These are phyloP conservation scores for Blastobotrys petasosporus DNA, from an alignment of 1,139 yeast genomes.

Conservation along the genomic window DNA sequence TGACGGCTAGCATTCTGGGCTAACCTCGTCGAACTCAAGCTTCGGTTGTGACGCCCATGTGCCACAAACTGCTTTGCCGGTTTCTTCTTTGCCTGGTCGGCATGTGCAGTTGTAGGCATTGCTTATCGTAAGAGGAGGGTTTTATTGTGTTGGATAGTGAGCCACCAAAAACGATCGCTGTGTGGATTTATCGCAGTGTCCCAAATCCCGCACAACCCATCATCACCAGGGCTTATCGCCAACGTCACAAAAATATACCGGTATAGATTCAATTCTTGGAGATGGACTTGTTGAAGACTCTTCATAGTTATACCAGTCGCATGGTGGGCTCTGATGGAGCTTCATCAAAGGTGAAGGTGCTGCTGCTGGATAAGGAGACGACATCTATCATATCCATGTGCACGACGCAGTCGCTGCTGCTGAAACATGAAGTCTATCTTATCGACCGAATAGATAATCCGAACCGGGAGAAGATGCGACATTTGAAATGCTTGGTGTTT, in stretches of 20 bases:
- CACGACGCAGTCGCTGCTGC: slow-evolving; percentile 78
- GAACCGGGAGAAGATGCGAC: slow-evolving; percentile 70
- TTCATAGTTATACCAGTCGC: slow-evolving; percentile 45
- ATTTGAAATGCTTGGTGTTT: slow-evolving; percentile 74
- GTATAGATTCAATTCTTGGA: background rate
- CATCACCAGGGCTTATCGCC: too few species aligned
- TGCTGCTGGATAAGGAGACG: slow-evolving; percentile 73
- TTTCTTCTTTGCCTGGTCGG: slow-evolving; percentile 5
- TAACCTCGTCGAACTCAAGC: slow-evolving; percentile 17
- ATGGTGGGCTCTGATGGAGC: slow-evolving; percentile 36
- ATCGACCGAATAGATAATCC: slow-evolving; percentile 65
- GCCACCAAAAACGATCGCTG: too few species aligned
- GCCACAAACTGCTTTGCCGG: slow-evolving; percentile 18
- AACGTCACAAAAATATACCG: too few species aligned
- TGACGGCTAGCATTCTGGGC: background rate
- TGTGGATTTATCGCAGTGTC: too few species aligned
- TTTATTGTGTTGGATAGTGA: too few species aligned
- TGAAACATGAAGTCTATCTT: slow-evolving; percentile 74
- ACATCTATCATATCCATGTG: slow-evolving; percentile 79
- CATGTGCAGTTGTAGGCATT: background rate
- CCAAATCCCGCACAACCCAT: too few species aligned
- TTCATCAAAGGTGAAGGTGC: slow-evolving; percentile 53
- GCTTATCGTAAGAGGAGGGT: too few species aligned
- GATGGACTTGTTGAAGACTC: slow-evolving; percentile 51
- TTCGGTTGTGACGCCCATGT: slow-evolving; percentile 17